Evolutionary conservation across 2,329 filamentous ascomycete species (phyloP), one percentile per base, ranked within the genome.

Genomic region (Cyclaneusma minus): DNA sequence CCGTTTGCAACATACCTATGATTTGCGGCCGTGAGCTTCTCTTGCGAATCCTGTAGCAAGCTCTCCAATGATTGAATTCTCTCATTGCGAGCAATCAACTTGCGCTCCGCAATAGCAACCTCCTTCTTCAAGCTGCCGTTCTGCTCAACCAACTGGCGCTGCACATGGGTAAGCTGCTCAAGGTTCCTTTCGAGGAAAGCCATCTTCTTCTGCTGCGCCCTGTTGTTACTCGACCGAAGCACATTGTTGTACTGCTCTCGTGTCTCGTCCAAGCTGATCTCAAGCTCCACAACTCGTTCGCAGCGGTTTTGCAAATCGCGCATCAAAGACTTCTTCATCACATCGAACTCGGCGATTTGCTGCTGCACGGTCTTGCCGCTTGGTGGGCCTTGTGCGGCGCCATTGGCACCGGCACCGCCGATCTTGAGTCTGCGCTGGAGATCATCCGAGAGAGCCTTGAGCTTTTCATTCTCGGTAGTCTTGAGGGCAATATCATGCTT

Each of bases 291-390:
- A 17, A 98, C 85, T 39, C 89, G 77, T 60, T 98, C 89, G 54
- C 89, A 98, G 34, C 89, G 78, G 61, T 98, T 95, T 55, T 98
- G 89, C 38, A 98, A 62, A 54, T 98, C 89, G 31, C 89, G 81
- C 89, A 98, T 98, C 40, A 98, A 64, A 39, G 81, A 92, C 70
- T 98, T 98, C 73, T 98, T 98, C 85, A 98, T 98, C 32, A 83
- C 80, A 53, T 98, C 89, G 43, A 98, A 98, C 50, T 98, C 89
- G 31, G 87, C 82, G 52, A 98, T 92, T 57, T 95, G 89, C 58
- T 98, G 87, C 50, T 92, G 84, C 22, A 95, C 71, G 8, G 83
- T 91, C 65, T 93, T 93, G 63, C 79, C 79, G 43, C 81, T 82
- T 29, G 70, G 58, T 47, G 76, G 54, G 27, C 60, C 55, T 7